Conservation (phyloP, 768 basidiomycete species). For the Trametes cingulata region DNA sequence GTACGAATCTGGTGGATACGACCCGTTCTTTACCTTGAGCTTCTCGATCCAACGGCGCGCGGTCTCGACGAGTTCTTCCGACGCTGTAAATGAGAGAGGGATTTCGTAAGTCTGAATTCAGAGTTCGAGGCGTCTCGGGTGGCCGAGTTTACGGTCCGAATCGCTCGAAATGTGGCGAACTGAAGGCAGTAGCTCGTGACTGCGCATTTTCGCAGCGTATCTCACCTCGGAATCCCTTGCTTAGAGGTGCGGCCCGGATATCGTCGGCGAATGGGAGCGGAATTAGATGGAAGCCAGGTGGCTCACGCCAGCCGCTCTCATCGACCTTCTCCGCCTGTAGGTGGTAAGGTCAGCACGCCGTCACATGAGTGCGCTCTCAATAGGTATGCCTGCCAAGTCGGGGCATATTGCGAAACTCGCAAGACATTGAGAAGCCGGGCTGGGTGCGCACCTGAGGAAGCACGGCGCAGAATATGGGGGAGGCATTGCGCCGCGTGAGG, state of each 20-base stretch:
- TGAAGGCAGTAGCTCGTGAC: constrained; percentile 14
- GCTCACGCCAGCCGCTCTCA: constrained; percentile 74
- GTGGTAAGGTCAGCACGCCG: constrained; percentile 4
- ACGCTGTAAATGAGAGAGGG: constrained; percentile 49
- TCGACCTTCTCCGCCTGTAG: constrained; percentile 67
- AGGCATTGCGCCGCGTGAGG: constrained; percentile 66
- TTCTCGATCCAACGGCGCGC: constrained; percentile 79
- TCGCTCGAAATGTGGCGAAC: constrained; percentile 2
- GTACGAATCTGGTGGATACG: constrained; percentile 87
- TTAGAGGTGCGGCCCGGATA: constrained; percentile 75
- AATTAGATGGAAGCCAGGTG: constrained; percentile 91
- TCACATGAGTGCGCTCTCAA: constrained; percentile 3
- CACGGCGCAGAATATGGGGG: constrained; percentile 80
- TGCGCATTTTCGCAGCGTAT: background rate
- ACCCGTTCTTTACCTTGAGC: constrained; percentile 71
- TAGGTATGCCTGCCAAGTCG: background rate
- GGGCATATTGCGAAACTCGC: constrained; percentile 17
- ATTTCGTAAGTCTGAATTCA: background rate
- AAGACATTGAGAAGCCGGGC: background rate
- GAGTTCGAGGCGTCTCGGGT: background rate
- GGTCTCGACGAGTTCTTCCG: constrained; percentile 62
- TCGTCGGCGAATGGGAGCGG: constrained; percentile 96
- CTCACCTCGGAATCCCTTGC: constrained; percentile 63
- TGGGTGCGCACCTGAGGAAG: constrained; percentile 72
- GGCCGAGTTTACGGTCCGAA: constrained; percentile 1